Evolutionary conservation across 192 early-diverging fungal genomes (phyloP).

Genomic region (Funneliformis mosseae): DNA sequence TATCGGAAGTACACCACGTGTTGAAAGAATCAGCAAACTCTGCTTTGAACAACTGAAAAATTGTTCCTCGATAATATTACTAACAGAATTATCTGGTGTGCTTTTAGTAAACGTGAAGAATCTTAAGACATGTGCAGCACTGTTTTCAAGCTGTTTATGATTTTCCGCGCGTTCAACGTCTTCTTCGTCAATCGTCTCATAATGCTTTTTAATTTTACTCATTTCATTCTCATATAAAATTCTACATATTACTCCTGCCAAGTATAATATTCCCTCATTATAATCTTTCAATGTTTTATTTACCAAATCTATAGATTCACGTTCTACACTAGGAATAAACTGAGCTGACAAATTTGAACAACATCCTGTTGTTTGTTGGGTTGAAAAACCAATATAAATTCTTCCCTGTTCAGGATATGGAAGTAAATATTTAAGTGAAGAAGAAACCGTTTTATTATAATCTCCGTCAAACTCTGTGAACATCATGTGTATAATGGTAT

Average conservation of each 20-base stretch:
- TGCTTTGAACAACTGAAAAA: too few relatives aligned
- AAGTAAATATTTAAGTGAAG: conserved; percentile 74
- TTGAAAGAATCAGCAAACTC: too few relatives aligned
- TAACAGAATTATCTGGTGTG: too few relatives aligned
- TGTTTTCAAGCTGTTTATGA: too few relatives aligned
- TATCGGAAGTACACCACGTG: too few relatives aligned
- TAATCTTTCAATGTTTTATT: conserved; percentile 74
- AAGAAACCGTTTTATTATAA: not conserved
- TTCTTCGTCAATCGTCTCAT: too few relatives aligned
- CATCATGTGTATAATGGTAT: conserved; percentile 69
- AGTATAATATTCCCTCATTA: conserved; percentile 79
- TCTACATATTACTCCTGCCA: conserved; percentile 72
- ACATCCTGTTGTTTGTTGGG: conserved; percentile 88
- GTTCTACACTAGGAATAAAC: conserved; percentile 87
- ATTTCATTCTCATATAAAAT: conserved; percentile 80
- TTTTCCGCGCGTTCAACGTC: too few relatives aligned
- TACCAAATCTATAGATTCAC: conserved; percentile 88
- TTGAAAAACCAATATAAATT: conserved; percentile 90
- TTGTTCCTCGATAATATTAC: too few relatives aligned
- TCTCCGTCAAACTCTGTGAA: conserved; percentile 75
- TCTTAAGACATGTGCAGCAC: too few relatives aligned
- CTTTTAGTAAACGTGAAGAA: too few relatives aligned
- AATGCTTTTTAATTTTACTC: conserved; percentile 57
- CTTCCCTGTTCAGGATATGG: conserved; percentile 76
- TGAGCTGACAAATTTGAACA: conserved; percentile 75